phyloP scores from a whole-genome alignment of 768 basidiomycete species.

The Glaciozyma antarctica region DNA sequence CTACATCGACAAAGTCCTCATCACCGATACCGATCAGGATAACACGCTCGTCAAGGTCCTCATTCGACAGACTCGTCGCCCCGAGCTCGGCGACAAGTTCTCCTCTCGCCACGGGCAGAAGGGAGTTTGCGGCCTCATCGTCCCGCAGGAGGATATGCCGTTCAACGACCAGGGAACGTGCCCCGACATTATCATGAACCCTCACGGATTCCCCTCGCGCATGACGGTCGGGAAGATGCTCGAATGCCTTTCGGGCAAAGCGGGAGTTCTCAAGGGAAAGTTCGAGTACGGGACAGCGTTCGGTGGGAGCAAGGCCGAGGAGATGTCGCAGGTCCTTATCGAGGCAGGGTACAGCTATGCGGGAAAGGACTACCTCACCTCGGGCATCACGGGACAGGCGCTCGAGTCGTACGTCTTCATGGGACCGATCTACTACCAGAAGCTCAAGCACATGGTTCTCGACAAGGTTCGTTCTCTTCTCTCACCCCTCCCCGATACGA shows the following conservation, averaged over 20 bases:
- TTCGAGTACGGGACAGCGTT: slow-evolving; percentile 93
- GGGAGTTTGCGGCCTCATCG: slow-evolving; percentile 96
- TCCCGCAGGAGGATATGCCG: slow-evolving; percentile 98
- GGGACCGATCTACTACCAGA: slow-evolving; percentile 63
- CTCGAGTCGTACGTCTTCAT: slow-evolving; percentile 97
- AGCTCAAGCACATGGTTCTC: slow-evolving; percentile 68
- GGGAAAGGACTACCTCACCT: slow-evolving; percentile 98
- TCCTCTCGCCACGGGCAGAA: slow-evolving; percentile 97
- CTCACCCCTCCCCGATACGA: slow-evolving; percentile 19
- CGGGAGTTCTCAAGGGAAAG: slow-evolving; percentile 79
- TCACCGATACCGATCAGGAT: slow-evolving; percentile 85
- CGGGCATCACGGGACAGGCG: slow-evolving; percentile 93
- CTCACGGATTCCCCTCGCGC: slow-evolving; percentile 96
- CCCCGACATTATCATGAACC: slow-evolving; percentile 97
- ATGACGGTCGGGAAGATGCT: slow-evolving; percentile 99
- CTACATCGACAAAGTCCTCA: slow-evolving; percentile 94
- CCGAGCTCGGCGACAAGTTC: slow-evolving; percentile 97
- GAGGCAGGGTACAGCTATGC: slow-evolving; percentile 93
- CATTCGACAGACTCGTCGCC: slow-evolving; percentile 89
- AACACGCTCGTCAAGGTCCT: slow-evolving; percentile 94
- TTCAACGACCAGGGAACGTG: slow-evolving; percentile 93
- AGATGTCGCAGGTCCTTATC: slow-evolving; percentile 93
- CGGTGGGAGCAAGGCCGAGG: slow-evolving; percentile 96
- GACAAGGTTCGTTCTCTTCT: not conserved
- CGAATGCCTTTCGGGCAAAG: slow-evolving; percentile 91